Percentiles rank a stretch among this genome's conserved stretches.
Conservation (phyloP, 176 grass and related monocot species). For the Microstegium vimineum region DNA sequence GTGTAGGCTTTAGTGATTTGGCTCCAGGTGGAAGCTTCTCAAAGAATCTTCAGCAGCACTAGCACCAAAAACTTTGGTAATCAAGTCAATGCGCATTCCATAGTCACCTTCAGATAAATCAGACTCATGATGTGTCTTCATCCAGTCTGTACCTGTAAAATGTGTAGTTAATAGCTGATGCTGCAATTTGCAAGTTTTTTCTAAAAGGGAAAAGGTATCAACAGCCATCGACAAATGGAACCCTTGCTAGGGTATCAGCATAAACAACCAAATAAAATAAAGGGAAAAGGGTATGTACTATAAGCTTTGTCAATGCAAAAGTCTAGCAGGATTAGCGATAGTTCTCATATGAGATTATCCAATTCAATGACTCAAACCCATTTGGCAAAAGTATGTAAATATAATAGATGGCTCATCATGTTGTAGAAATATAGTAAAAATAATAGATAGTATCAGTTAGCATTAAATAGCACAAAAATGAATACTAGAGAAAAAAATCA, state of each 20-base stretch:
- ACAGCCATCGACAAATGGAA: neutral
- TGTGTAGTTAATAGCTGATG: slow-evolving; percentile 11
- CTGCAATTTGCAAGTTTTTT: neutral
- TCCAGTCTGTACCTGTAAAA: slow-evolving; percentile 79
- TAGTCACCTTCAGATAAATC: slow-evolving; percentile 71
- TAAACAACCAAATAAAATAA: neutral
- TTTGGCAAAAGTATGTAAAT: neutral
- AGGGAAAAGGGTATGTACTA: neutral
- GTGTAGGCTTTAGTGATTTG: slow-evolving; percentile 69
- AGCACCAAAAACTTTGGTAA: slow-evolving; percentile 77
- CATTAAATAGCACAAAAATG: neutral
- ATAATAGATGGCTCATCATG: neutral
- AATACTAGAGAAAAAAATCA: neutral
- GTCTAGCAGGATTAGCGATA: neutral
- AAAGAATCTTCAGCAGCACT: slow-evolving; percentile 78
- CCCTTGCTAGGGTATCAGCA: neutral
- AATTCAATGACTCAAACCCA: neutral
- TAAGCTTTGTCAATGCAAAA: neutral
- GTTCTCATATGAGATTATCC: neutral
- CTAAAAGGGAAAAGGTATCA: neutral
- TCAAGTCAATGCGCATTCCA: slow-evolving; percentile 59
- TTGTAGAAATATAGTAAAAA: neutral
- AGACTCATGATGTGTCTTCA: slow-evolving; percentile 67
- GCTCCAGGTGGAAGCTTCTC: slow-evolving; percentile 53
- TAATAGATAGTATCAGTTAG: neutral